A percentile compares a stretch with the other conserved stretches of the same genome.
Evolutionary conservation across 1,139 yeast species (phyloP).

Genomic region (Sugiyamaella xylanicola): DNA sequence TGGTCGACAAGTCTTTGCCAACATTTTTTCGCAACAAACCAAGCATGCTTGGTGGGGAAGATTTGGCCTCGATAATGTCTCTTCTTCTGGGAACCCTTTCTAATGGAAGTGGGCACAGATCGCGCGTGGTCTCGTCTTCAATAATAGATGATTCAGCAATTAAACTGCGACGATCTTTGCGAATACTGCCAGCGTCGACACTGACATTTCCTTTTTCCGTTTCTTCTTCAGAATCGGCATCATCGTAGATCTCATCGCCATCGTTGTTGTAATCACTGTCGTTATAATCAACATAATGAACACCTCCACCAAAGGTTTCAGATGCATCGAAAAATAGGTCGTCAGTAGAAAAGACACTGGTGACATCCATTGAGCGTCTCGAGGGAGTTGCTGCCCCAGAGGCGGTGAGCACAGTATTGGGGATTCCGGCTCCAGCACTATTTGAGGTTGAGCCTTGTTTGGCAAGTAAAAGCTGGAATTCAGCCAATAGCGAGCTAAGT

Average conservation of each 20-base stretch:
- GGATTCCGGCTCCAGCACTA: background rate
- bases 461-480: slow-evolving; percentile 15
- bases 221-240: slow-evolving; percentile 27
- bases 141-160: slow-evolving; percentile 18
- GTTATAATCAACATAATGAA: slow-evolving; percentile 36
- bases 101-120: slow-evolving; percentile 66
- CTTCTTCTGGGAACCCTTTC: slow-evolving; percentile 54
- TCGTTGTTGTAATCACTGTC: slow-evolving; percentile 35
- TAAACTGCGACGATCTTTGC: slow-evolving; percentile 23
- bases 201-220: slow-evolving; percentile 4
- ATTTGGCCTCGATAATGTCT: slow-evolving; percentile 61
- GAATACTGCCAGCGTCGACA: slow-evolving; percentile 30
- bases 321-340: slow-evolving; percentile 71
- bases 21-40: slow-evolving; percentile 84
- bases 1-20: slow-evolving; percentile 83
- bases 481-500: slow-evolving; percentile 6
- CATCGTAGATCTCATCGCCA: slow-evolving; percentile 36
- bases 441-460: slow-evolving; percentile 1
- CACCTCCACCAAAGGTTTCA: slow-evolving; percentile 50
- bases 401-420: background rate
- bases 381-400: slow-evolving; percentile 7
- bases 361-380: slow-evolving; percentile 16
- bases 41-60: slow-evolving; percentile 79
- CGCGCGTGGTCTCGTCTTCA: slow-evolving; percentile 15
- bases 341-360: slow-evolving; percentile 40